Evolutionary conservation across 306 rosid species (phyloP), one percentile per base, ranked within the genome.

Genomic region (Prunus kanzakura): DNA sequence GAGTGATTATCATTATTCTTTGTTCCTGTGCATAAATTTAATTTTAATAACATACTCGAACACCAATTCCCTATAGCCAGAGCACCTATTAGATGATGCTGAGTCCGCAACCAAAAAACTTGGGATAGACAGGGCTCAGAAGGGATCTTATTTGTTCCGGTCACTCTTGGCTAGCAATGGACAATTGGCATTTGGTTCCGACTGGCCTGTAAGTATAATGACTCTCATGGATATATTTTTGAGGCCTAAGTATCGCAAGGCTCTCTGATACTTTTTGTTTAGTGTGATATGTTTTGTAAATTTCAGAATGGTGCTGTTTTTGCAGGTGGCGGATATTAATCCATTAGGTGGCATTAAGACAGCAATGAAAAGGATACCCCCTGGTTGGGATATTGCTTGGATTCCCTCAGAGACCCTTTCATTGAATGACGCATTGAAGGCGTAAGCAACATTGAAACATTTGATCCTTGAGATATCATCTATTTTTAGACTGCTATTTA

Each of bases 61-160:
- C 77, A 1, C 60, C 67, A 76, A 61, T 70, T 73, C 56, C 84
- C 75, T 73, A 81, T 87, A 93, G 97, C 98, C 97, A 62, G 93
- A 91, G 71, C 96, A 91, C 54, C 76, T 93, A 43, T 76, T 93
- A 82, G 87, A 81, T 84, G 96, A 91, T 69, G 91, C 86, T 11
- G 85, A 87, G 35, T 82, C 91, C 52, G 89, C 88, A 9, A 30
- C 69, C 47, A 86, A 78, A 76, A 91, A 89, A 85, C 97, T 93
- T 74, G 98, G 97, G 83, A 30, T 73, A 60, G 88, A 89, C 67
- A 93, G 98, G 86, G 97, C 97, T 75, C 88, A 87, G 73, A 89
- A 70, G 64, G 96, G 74, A 57, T 89, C 97, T 12, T 93, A 86
- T 82, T 75, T 91, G 55, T 93, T 91, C 56, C 78, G 61, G 72